A percentile compares a stretch with the other conserved stretches of the same genome.
phyloP scores from a whole-genome alignment of 2,329 filamentous ascomycete species.

The Malbranchea zuffiana region DNA sequence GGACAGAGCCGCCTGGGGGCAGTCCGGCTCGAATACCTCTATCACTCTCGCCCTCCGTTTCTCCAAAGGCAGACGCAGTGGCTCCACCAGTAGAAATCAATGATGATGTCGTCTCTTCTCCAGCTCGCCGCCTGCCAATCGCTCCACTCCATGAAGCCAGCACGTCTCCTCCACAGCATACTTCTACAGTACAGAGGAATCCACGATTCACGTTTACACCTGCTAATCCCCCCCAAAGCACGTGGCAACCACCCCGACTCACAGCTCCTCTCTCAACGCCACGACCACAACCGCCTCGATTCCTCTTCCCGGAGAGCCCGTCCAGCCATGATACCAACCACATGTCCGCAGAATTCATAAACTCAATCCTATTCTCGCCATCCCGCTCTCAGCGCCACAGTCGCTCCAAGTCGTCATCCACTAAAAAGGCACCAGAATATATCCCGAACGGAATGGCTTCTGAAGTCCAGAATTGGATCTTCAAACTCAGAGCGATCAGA shows the following conservation, averaged over 20 bases:
- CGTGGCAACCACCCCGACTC: background rate
- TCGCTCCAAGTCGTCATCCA: constrained; percentile 19
- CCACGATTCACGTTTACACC: constrained; percentile 6
- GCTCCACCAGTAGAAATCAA: constrained; percentile 3
- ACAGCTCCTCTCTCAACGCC: constrained; percentile 7
- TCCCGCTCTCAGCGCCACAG: constrained; percentile 20
- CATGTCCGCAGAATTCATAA: constrained; percentile 16
- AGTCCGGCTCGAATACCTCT: constrained; percentile 16
- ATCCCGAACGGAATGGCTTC: constrained; percentile 32
- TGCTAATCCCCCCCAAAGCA: background rate
- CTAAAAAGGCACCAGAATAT: constrained; percentile 19
- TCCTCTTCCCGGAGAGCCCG: constrained; percentile 23
- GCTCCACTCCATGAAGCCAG: constrained; percentile 11
- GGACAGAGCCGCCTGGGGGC: constrained; percentile 6
- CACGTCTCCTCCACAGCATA: background rate
- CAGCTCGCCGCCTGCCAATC: constrained; percentile 1
- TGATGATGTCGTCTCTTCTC: constrained; percentile 5
- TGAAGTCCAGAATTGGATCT: constrained; percentile 32
- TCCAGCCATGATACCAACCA: too few species aligned
- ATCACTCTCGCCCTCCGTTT: constrained; percentile 10
- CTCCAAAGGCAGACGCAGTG: constrained; percentile 7
- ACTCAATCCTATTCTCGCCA: constrained; percentile 25
- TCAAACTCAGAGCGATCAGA: constrained; percentile 28
- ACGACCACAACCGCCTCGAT: constrained; percentile 25
- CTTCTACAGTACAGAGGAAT: constrained; percentile 4